A percentile compares a stretch with the other conserved stretches of the same genome.
These are phyloP conservation scores for Podaxis sp. DNA, from an alignment of 768 basidiomycete genomes.

Conservation along the genomic window DNA sequence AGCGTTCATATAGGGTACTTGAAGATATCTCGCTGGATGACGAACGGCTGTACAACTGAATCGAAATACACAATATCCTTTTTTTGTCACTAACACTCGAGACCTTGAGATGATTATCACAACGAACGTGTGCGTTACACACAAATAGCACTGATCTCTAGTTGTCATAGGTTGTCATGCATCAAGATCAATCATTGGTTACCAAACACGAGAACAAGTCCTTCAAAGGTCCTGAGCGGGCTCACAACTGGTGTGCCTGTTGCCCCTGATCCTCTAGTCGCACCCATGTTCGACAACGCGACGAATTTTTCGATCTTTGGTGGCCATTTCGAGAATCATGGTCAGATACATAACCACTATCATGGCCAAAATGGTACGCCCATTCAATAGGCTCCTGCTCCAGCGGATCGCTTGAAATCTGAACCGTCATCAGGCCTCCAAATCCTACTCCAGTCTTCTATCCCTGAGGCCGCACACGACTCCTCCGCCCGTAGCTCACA, in stretches of 20 bases:
- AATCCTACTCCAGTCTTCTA: background rate
- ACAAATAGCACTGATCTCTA: too few relatives aligned
- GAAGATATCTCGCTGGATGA: too few relatives aligned
- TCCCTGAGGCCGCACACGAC: conserved; percentile 1
- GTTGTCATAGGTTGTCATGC: too few relatives aligned
- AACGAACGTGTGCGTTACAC: too few relatives aligned
- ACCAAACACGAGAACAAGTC: too few relatives aligned
- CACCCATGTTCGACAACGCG: background rate
- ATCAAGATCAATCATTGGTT: too few relatives aligned
- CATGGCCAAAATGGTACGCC: background rate
- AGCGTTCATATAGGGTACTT: too few relatives aligned
- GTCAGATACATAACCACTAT: background rate
- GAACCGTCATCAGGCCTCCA: background rate
- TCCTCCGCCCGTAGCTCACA: conserved; percentile 3
- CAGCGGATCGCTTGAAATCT: background rate
- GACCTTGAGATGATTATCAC: too few relatives aligned
- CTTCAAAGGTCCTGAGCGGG: too few relatives aligned
- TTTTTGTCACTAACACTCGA: too few relatives aligned
- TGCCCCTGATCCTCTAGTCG: background rate
- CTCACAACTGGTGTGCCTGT: background rate
- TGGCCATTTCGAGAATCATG: background rate
- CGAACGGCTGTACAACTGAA: too few relatives aligned
- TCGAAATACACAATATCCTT: too few relatives aligned
- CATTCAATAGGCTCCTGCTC: background rate
- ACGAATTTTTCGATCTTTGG: background rate